A percentile compares a stretch with the other conserved stretches of the same genome.
Conservation (phyloP, 139 green algal species). For the Chlamydomonas sp. region DNA sequence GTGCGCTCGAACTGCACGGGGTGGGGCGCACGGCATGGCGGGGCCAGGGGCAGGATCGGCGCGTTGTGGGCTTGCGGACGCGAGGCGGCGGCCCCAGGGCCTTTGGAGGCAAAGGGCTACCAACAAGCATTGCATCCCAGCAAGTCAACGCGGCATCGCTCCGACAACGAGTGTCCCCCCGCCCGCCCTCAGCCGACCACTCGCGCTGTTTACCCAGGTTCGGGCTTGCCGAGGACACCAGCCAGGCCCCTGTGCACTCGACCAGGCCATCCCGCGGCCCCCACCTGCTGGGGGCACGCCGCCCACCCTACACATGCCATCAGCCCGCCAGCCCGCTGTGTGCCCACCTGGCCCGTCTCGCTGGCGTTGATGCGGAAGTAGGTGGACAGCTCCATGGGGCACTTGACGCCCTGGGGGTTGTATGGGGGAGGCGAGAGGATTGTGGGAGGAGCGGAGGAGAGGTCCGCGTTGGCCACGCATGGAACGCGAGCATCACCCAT, state of each 20-base stretch:
- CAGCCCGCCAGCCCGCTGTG: not conserved
- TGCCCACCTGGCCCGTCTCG: conserved; percentile 89
- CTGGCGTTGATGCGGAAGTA: conserved; percentile 99
- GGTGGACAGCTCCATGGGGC: conserved; percentile 98
- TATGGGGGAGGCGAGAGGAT: not conserved
- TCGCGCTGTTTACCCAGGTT: no score
- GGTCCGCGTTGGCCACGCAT: not conserved
- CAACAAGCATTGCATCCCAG: no score
- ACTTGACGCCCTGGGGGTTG: conserved; percentile 76
- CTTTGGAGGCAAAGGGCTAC: not conserved
- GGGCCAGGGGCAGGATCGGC: not conserved
- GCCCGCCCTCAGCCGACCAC: no score
- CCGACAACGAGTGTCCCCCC: no score
- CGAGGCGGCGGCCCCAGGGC: no score
- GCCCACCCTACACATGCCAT: conserved; percentile 10
- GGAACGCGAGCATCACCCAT: no score
- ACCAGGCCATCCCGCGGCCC: not conserved
- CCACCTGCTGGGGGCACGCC: not conserved
- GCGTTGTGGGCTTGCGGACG: no score
- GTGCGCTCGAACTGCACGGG: conserved; percentile 97
- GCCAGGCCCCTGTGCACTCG: no score
- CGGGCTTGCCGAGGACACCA: no score
- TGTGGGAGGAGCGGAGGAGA: not conserved
- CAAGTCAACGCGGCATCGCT: no score
- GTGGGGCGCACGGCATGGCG: not conserved